Evolutionary conservation across 1,284 basidiomycete species (phyloP).

Genomic region (Ustilago sp.): DNA sequence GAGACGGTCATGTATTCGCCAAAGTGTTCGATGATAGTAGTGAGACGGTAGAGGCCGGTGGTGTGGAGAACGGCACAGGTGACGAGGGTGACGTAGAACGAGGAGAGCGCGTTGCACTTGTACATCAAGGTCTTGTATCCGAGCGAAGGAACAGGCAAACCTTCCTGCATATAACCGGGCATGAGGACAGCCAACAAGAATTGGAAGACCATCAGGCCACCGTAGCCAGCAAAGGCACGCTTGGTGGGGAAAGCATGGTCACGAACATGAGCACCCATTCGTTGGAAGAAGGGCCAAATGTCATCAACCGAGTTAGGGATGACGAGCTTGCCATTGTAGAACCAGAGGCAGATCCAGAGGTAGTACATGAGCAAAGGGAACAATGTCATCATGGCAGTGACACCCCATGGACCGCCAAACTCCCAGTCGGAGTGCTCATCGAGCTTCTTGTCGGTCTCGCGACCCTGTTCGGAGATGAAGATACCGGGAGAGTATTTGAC

Average conservation of each 20-base stretch:
- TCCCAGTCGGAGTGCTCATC: constrained; percentile 73
- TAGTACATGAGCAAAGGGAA: constrained; percentile 97
- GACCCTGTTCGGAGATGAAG: constrained; percentile 66
- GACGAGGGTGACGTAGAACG: constrained; percentile 86
- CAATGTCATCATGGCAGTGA: constrained; percentile 90
- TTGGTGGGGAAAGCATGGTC: constrained; percentile 91
- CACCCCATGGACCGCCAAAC: constrained; percentile 94
- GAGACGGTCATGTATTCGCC: constrained; percentile 95
- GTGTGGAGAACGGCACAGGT: constrained; percentile 83
- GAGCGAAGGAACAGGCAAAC: constrained; percentile 69
- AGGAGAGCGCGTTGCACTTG: constrained; percentile 88
- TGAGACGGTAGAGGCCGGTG: constrained; percentile 86
- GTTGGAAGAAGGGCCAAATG: constrained; percentile 81
- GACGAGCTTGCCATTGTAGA: constrained; percentile 90
- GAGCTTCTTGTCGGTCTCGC: constrained; percentile 65
- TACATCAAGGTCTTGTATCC: constrained; percentile 90
- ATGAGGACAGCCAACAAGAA: constrained; percentile 89
- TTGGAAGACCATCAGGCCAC: constrained; percentile 88
- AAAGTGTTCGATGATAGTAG: constrained; percentile 95
- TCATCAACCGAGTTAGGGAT: constrained; percentile 80
- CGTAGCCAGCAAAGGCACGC: constrained; percentile 79
- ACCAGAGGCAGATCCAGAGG: constrained; percentile 96
- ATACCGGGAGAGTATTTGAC: constrained; percentile 66
- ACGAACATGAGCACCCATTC: constrained; percentile 85
- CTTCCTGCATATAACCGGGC: constrained; percentile 92